A percentile compares a stretch with the other conserved stretches of the same genome.
Conservation (phyloP, 352 stramenopile genomes). For the Sclerospora graminicola region DNA sequence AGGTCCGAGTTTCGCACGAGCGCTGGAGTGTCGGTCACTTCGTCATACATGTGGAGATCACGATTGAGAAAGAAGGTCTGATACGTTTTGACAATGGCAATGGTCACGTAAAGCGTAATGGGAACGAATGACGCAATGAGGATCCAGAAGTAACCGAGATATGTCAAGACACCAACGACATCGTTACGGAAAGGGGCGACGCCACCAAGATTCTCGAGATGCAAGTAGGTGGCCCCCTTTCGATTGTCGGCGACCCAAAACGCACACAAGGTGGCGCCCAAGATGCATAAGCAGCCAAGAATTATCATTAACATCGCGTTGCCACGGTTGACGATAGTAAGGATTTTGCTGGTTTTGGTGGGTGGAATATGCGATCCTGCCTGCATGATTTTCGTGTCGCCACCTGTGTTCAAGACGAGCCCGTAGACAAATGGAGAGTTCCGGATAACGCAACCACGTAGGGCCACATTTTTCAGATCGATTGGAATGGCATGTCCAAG, state of each 20-base stretch:
- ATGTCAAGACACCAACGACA: conserved; percentile 58
- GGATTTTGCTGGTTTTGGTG: too few species aligned
- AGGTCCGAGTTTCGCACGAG: conserved; percentile 77
- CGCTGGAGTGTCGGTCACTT: conserved; percentile 63
- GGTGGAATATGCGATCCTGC: conserved; percentile 49
- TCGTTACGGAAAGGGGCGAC: conserved; percentile 61
- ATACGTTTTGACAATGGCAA: conserved; percentile 82
- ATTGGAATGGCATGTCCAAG: conserved; percentile 73
- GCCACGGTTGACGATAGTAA: conserved; percentile 67
- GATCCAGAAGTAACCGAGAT: conserved; percentile 85
- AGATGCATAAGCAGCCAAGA: conserved; percentile 35
- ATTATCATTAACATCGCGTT: conserved; percentile 67
- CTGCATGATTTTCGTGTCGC: conserved; percentile 86
- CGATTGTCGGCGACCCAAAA: conserved; percentile 57
- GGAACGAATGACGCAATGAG: conserved; percentile 82
- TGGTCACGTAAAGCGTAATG: conserved; percentile 84
- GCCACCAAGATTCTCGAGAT: conserved; percentile 52
- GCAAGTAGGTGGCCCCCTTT: conserved; percentile 51
- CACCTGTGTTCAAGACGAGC: conserved; percentile 73
- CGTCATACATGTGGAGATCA: conserved; percentile 82
- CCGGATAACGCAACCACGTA: conserved; percentile 75
- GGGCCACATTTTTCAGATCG: conserved; percentile 74
- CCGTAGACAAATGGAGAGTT: conserved; percentile 76
- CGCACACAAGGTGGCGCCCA: conserved; percentile 58
- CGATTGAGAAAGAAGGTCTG: conserved; percentile 81